These are phyloP conservation scores for Geosmithia morbida DNA, from an alignment of 2,329 filamentous ascomycete species.

Conservation along the genomic window DNA sequence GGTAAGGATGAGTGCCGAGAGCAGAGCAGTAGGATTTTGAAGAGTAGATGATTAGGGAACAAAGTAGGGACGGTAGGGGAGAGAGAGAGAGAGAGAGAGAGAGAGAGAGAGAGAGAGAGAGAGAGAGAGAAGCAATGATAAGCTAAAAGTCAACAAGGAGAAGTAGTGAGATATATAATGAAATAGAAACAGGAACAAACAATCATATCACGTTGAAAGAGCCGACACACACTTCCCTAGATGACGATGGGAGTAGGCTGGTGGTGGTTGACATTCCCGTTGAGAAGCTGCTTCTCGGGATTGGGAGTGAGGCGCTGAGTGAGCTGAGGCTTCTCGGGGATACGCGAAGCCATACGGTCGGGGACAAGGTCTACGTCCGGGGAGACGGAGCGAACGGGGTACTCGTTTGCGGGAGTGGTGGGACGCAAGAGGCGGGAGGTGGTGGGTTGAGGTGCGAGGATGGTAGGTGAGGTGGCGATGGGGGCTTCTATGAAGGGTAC, in stretches of 20 bases:
- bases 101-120: neutral
- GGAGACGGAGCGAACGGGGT: constrained; percentile 38
- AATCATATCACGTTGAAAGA: neutral
- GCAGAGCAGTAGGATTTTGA: too few relatives aligned
- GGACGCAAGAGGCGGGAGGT: constrained; percentile 36
- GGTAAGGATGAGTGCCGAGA: too few relatives aligned
- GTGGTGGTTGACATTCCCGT: constrained; percentile 4
- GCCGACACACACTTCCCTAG: neutral
- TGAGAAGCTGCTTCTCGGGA: constrained; percentile 26
- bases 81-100: neutral
- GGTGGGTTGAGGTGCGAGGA: constrained; percentile 38
- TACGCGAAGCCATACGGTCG: constrained; percentile 45
- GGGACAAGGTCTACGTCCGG: constrained; percentile 38
- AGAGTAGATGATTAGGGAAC: neutral
- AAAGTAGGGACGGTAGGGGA: neutral
- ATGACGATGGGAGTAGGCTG: neutral
- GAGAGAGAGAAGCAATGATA: neutral
- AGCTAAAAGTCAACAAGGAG: too few relatives aligned
- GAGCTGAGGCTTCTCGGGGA: constrained; percentile 29
- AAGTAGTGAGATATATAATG: too few relatives aligned
- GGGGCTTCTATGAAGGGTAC: neutral
- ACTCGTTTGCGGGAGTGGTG: constrained; percentile 38
- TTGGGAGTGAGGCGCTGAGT: constrained; percentile 30
- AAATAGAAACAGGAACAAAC: too few relatives aligned
- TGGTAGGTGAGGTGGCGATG: constrained; percentile 19